Evolutionary conservation across 1,139 yeast genomes (phyloP).

Genomic region (Magnusiomyces suaveolens): DNA sequence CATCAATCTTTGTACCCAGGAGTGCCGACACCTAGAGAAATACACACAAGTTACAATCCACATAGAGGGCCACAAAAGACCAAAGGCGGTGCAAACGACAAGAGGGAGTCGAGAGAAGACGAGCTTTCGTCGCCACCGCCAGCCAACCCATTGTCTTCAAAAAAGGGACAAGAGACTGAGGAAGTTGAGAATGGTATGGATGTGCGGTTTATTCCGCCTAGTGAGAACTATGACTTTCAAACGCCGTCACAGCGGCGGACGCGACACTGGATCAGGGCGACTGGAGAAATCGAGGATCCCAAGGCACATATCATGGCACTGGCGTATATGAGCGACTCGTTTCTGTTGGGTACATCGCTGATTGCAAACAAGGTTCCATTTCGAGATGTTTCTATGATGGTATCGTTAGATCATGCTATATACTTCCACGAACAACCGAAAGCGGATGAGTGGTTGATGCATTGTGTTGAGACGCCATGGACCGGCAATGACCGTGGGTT

Average conservation of each 20-base stretch:
- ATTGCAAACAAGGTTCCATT: slow-evolving; percentile 37
- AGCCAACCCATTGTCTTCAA: slow-evolving; percentile 5
- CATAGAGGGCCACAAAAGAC: not conserved
- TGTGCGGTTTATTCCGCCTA: slow-evolving; percentile 3
- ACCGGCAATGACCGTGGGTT: slow-evolving; percentile 48
- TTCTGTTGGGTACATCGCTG: slow-evolving; percentile 43
- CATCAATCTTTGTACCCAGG: slow-evolving; percentile 21
- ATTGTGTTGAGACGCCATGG: slow-evolving; percentile 43
- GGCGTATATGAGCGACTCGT: slow-evolving; percentile 54
- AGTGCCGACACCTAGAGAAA: slow-evolving; percentile 4
- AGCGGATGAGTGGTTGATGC: slow-evolving; percentile 46
- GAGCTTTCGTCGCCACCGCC: not conserved
- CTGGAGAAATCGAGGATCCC: slow-evolving; percentile 31
- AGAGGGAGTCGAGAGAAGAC: not conserved
- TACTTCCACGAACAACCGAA: slow-evolving; percentile 55
- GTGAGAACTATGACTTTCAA: slow-evolving; percentile 7
- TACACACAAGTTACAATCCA: not conserved
- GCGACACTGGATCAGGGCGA: slow-evolving; percentile 39
- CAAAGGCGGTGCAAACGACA: not conserved
- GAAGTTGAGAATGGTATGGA: slow-evolving; percentile 6
- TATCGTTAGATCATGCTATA: slow-evolving; percentile 58
- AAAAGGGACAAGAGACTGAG: slow-evolving; percentile 8
- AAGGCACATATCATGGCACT: slow-evolving; percentile 49
- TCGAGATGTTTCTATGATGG: slow-evolving; percentile 41
- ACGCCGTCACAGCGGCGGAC: slow-evolving; percentile 8